Evolutionary conservation across 2,329 filamentous ascomycete genomes (phyloP).

Genomic region (Metarhizium sp.): DNA sequence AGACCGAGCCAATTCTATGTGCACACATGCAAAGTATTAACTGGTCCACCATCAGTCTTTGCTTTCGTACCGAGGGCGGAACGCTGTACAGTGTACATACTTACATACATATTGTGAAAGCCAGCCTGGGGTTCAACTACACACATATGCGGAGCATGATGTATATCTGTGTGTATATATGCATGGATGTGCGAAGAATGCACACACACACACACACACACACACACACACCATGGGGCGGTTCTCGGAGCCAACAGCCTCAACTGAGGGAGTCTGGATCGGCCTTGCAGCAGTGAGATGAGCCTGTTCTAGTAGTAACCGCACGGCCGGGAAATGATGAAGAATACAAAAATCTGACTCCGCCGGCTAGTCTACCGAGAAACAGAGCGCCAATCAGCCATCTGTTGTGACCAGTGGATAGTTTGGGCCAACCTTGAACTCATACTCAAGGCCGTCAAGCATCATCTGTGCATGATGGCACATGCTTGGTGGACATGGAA

Average conservation of each 20-base stretch:
- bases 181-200: not conserved
- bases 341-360: not conserved
- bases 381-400: slow-evolving; percentile 3
- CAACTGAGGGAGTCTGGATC: slow-evolving; percentile 5
- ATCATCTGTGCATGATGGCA: not conserved
- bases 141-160: too few species aligned
- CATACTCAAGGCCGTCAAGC: not conserved
- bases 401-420: not conserved
- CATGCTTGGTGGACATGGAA: not conserved
- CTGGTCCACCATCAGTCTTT: too few species aligned
- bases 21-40: too few species aligned
- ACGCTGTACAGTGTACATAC: too few species aligned
- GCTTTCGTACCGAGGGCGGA: too few species aligned
- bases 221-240: not conserved
- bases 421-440: not conserved
- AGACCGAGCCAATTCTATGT: too few species aligned
- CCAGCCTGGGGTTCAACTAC: too few species aligned
- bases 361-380: slow-evolving; percentile 5
- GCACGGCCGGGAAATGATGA: slow-evolving; percentile 4
- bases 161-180: too few species aligned
- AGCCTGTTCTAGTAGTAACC: slow-evolving; percentile 3
- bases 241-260: not conserved
- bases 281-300: slow-evolving; percentile 3
- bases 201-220: not conserved
- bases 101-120: too few species aligned